Evolutionary conservation across 2,329 filamentous ascomycete species (phyloP), one percentile per base, ranked within the genome.

Genomic region (Fusarium verrucosum): DNA sequence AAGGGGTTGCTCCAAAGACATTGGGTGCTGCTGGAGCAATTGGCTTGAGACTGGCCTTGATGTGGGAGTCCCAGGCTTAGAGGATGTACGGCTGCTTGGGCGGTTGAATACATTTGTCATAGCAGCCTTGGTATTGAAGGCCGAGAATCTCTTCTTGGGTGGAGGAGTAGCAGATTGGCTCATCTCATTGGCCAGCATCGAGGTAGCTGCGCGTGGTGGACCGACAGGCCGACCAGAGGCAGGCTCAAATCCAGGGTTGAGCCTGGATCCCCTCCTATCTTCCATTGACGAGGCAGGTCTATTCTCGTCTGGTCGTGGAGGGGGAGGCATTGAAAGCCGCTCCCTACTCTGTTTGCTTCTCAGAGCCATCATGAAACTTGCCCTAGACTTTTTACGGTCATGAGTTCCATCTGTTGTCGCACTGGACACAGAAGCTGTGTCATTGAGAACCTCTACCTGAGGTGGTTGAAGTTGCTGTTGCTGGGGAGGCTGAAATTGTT

Each of bases 121-220:
- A n/a, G n/a, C n/a, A n/a, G n/a, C n/a, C n/a, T n/a, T n/a, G 25
- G 72, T 72, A 22, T 70, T 50, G 13, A 78, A 67, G 17, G 74
- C 78, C 1, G 82, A 83, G 56, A 85, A 81, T 11, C 82, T 75
- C 61, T 81, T 83, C 72, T 81, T 84, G 14, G 65, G 54, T 5
- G 66, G 50, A 22, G 57, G 44, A 16, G 52, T 55, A 16, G 62
- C 50, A 32, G 50, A 32, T 22, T 50, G 60, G n/a, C 52, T 58
- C 10, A 59, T 53, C 23, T 72, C 71, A 8, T 66, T 62, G 10
- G 66, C 49, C 9, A 71, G 28, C 23, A 57, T 70, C 3, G 73
- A 70, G 7, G 60, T 68, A 14, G 66, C 68, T 4, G 73, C 68
- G n/a, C 64, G 66, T 16, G 55, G 53, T 20, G 68, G 55, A 14